Conservation (phyloP, 768 basidiomycete species). For the Roridomyces roridus region DNA sequence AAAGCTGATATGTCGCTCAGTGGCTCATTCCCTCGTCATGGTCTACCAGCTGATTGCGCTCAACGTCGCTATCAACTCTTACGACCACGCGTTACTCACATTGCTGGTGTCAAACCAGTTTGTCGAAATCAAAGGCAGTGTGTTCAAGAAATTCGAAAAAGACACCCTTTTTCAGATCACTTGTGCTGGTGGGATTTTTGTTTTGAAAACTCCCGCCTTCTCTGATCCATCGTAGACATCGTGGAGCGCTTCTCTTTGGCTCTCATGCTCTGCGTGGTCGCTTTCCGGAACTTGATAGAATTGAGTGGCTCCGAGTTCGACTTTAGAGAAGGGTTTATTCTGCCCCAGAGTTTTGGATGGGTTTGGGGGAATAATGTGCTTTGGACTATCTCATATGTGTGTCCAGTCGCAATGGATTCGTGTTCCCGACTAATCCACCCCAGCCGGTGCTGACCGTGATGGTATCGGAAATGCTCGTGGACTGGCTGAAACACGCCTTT, state of each 20-base stretch:
- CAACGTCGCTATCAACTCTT: slow-evolving; percentile 98
- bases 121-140: slow-evolving; percentile 98
- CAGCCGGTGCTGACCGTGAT: slow-evolving; percentile 94
- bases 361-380: slow-evolving; percentile 78
- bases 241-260: slow-evolving; percentile 95
- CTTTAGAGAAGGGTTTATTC: slow-evolving; percentile 70
- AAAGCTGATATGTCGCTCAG: slow-evolving; percentile 44
- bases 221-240: slow-evolving; percentile 71
- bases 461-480: slow-evolving; percentile 90
- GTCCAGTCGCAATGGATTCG: slow-evolving; percentile 31
- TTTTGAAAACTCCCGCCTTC: background rate
- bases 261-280: slow-evolving; percentile 90
- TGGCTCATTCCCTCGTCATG: slow-evolving; percentile 91
- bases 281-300: slow-evolving; percentile 94
- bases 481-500: slow-evolving; percentile 99
- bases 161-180: slow-evolving; percentile 99
- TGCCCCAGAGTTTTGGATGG: slow-evolving; percentile 88
- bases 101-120: slow-evolving; percentile 97
- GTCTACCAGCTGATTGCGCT: slow-evolving; percentile 94
- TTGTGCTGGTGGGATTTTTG: slow-evolving; percentile 75
- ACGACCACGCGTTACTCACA: slow-evolving; percentile 93
- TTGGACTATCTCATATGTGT: slow-evolving; percentile 90
- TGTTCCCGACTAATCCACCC: background rate
- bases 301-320: slow-evolving; percentile 90
- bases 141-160: slow-evolving; percentile 99